Base-by-base conservation (phyloP, 2,329 filamentous ascomycete genomes). In the Aureobasidium pullulans region DNA sequence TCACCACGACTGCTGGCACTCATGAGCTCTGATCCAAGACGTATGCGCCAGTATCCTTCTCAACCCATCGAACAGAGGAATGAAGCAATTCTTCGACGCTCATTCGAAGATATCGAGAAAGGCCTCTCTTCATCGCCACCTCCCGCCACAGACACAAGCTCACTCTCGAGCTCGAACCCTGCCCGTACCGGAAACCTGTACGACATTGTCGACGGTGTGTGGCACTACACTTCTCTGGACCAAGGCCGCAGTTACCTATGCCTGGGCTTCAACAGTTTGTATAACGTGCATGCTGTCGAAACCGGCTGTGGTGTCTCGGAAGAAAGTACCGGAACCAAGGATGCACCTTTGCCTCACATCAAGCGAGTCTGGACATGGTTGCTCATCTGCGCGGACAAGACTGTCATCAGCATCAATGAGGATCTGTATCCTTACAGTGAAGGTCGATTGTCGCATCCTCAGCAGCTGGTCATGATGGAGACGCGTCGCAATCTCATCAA, bases 211-310 rank as follows among this genome's bases (percentile, higher is more conserved):
- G 80, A 88, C 62, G 81, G 86, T 58, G 85, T 89, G n/a, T 87
- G 87, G 77, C 87, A 90, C 69, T 91, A 88, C 70, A 86, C 84
- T 13, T 87, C 86, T 0, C 81, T 89, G 13, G 88, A 91, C 66
- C 82, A 86, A 69, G 87, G 86, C 0, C 73, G 78, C 15, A 79
- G 77, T 69, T 89, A 86, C 84, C 76, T 89, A 1, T 89, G 86
- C 65, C 75, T 90, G 43, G 88, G 88, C 29, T 89, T 86, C 66
- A 90, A 90, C 69, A 87, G 77, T 72, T 78, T 82, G 62, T 82
- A 81, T 62, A 87, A 77, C 72, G 78, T 82, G 62, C 82, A 81
- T 62, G 56, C 60, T 32, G 60, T 60, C 9, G 62, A 61, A 10
- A n/a, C 19, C 34, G 47, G 44, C n/a, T 59, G 47, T 15, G 46